Evolutionary conservation across 345 rosid species (phyloP), one percentile per base, ranked within the genome.

Genomic region (Rhodomyrtus tomentosa): DNA sequence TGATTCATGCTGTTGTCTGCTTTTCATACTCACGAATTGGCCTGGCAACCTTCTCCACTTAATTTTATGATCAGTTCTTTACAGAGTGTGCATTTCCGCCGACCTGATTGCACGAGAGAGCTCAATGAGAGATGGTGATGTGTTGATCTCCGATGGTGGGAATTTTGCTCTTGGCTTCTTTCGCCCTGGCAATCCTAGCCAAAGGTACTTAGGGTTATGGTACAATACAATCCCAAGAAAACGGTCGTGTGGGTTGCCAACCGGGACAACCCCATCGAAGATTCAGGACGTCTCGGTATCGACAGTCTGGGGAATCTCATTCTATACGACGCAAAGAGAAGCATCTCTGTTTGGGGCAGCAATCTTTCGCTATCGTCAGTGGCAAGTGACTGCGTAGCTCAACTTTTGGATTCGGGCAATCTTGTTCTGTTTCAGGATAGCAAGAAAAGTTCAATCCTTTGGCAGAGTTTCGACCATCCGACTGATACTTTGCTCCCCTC

Each of bases 201-300:
- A 48, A 3, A 13, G 36, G 80, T 83, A 83, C 55, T 12, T 48
- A 16, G 85, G 85, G 18, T 7, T 83, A 25, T 83, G 84, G 84
- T 82, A 16, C 40, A 24, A 82, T 1, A 82, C 40, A 40, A 82
- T 82, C 50, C 68, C 3, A 1, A 1, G 27, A 15, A n/a, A 32
- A 86, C 88, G 5, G 55, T 84, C 32, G 91, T 85, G 5, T 90
- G 92, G 91, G 90, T 90, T 5, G 92, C 92, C 11, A 88, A 90
- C 83, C 83, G 90, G 82, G 89, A 87, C 68, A 16, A 15, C 25
- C 89, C 92, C 14, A 80, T 90, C 48, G n/a, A 82, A 32, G 83
- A 82, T 16, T 59, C 88, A 0, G 91, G 85, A 24, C 51, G 13
- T 5, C 56, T 90, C 55, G 81, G 27, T 54, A 86, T 89, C 55